Base-by-base conservation (phyloP, 2,329 filamentous ascomycete species). In the Ascochyta lentis region DNA sequence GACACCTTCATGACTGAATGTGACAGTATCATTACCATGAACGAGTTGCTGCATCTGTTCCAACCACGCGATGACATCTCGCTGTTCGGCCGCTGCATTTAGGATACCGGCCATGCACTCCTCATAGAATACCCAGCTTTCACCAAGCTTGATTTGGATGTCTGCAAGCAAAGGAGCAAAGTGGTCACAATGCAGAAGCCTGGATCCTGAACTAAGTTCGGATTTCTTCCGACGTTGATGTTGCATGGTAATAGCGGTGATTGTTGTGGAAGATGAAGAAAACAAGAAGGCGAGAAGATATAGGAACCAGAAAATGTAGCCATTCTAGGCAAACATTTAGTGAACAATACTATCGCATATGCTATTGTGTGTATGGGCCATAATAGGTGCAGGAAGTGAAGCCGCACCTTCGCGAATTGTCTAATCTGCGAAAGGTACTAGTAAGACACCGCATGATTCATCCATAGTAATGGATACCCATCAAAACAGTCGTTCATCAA, bases 31-130 rank as follows among this genome's bases (percentile, higher is more conserved):
- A 8, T 45, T 34, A 2, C 24, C 46, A 15, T 47, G 19, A 6
- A 65, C 42, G 1, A 67, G 49, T 12, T 55, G 46, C 39, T 56
- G 46, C 33, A 53, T 50, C n/a, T 65, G 56, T 7, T 63, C 56
- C 6, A 51, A 39, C 53, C 55, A 64, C 8, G 56, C 53, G n/a
- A 53, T 54, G 13, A 43, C 35, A 24, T 57, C 54, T 33, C 59
- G 43, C 2, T 44, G 40, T 3, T 26, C 49, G 5, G 39, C 26
- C 0, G 49, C 54, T 10, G 60, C 59, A 5, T 23, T 35, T 34
- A 42, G 26, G n/a, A 53, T 35, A 1, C 35, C 47, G 1, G 57
- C 42, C 19, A 66, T 27, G 27, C 59, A 66, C 12, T 65, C 63
- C 29, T 60, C 38, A 38, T 67, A 63, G 44, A 60, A 59, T 6